Conservation (phyloP, 768 basidiomycete species). For the Mycena filopes region DNA sequence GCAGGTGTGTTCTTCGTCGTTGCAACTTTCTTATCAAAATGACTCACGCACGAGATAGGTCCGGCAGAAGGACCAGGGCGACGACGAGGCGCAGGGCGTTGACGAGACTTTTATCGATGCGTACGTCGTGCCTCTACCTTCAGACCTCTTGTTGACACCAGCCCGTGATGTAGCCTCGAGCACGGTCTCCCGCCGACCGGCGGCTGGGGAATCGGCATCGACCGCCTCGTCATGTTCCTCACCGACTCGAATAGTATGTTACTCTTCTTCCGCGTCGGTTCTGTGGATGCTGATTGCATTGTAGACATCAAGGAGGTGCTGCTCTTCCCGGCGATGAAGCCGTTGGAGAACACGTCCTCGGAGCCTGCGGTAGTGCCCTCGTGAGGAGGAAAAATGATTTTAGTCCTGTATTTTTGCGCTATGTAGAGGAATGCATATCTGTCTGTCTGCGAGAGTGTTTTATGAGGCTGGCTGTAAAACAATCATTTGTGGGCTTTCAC, state of each 20-base stretch:
- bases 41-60: too few relatives aligned
- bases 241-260: constrained; percentile 91
- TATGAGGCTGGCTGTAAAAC: too few relatives aligned
- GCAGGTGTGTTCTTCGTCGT: constrained; percentile 67
- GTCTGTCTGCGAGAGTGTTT: too few relatives aligned
- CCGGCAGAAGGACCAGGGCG: constrained; percentile 95
- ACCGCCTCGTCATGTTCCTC: constrained; percentile 98
- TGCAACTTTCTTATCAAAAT: too few relatives aligned
- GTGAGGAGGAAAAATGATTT: constrained; percentile 7
- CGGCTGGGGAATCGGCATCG: constrained; percentile 97
- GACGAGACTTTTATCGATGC: constrained; percentile 97
- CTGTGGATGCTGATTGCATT: constrained; percentile 8
- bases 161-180: constrained; percentile 71
- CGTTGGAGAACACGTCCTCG: constrained; percentile 62
- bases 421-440: not conserved
- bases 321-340: constrained; percentile 98
- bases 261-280: constrained; percentile 26
- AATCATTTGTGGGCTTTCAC: too few relatives aligned
- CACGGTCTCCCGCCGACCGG: constrained; percentile 98
- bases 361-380: constrained; percentile 35
- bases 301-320: constrained; percentile 96
- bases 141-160: constrained; percentile 4
- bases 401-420: not conserved
- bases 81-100: constrained; percentile 97
- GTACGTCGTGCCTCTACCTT: constrained; percentile 51